Evolutionary conservation across 2,329 filamentous ascomycete genomes (phyloP), one percentile per base, ranked within the genome.

Genomic region (Calonectria pseudoreteaudii): DNA sequence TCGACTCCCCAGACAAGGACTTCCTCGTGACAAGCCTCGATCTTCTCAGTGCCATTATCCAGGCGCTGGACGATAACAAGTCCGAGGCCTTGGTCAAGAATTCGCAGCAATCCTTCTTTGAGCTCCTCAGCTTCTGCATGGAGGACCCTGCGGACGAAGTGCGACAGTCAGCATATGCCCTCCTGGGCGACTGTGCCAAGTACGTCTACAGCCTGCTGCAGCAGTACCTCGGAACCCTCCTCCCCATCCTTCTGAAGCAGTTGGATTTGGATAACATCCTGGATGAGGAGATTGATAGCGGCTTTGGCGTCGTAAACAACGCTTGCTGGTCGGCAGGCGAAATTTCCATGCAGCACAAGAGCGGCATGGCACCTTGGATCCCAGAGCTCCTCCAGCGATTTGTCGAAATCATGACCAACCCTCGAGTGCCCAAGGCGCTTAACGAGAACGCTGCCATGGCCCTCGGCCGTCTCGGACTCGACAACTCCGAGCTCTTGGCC

Each of bases 261-360:
- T 91, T 99, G 34, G 96, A 98, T 77, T 88, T 98, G 77, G 93
- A 95, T 74, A 89, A 89, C 70, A 90, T 95, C 66, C 85, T 92
- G 23, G 94, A 96, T 74, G 95, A 97, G 79, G 94, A 95, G 74
- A 92, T 95, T 60, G 95, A 98, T 76, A 94, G 91, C 23, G 93
- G 93, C 18, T 98, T 98, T 83, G 95, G 95, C 74, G 96, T 98
- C 36, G 93, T 98, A 73, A 99, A 98, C 89, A 99, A 99, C 82
- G 96, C 97, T 28, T 98, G 96, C 86, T 99, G 97, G 97, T 97
- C 96, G 9, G 93, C 93, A 30, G 97, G 97, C 52, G 97, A 99
- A 86, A 97, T 98, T 75, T 92, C 95, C 20, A 92, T 98, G 84
- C 93, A 95, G 74, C 90, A 94, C 82, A 91, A 93, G 77, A 91